Evolutionary conservation across 306 rosid genomes (phyloP).

Genomic region (cucumber (Cucumis sativus)): DNA sequence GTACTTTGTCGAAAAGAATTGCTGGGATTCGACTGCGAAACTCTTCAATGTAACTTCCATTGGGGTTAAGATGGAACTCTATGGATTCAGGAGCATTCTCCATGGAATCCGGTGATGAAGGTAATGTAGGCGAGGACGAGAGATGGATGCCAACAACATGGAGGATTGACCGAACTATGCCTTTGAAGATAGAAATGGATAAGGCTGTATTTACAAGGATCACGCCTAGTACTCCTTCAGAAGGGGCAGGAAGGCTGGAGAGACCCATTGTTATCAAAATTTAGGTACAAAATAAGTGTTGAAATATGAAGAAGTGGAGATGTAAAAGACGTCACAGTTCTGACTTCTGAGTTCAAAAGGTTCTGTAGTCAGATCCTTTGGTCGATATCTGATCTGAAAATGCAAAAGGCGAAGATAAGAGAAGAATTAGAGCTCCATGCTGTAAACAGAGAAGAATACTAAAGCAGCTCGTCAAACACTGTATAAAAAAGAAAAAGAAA

Average conservation of each 20-base stretch:
- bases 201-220: constrained; percentile 66
- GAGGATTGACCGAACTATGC: constrained; percentile 64
- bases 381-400: constrained; percentile 6
- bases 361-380: neutral
- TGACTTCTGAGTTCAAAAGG: neutral
- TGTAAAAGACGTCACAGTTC: neutral
- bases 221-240: constrained; percentile 77
- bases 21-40: constrained; percentile 53
- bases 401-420: neutral
- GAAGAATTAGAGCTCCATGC: neutral
- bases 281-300: neutral
- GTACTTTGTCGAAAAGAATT: constrained; percentile 34
- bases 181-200: constrained; percentile 72
- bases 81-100: constrained; percentile 36
- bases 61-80: constrained; percentile 24
- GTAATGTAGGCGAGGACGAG: constrained; percentile 22
- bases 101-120: constrained; percentile 27
- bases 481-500: too few relatives aligned
- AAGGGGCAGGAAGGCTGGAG: constrained; percentile 89
- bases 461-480: neutral
- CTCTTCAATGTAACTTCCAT: constrained; percentile 49
- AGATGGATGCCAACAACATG: constrained; percentile 53
- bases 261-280: constrained; percentile 59
- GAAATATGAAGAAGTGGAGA: neutral
- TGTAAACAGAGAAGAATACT: neutral